A percentile compares a stretch with the other conserved stretches of the same genome.
Evolutionary conservation across 176 grass and related monocot species (phyloP).

Genomic region (Lolium multiflorum): DNA sequence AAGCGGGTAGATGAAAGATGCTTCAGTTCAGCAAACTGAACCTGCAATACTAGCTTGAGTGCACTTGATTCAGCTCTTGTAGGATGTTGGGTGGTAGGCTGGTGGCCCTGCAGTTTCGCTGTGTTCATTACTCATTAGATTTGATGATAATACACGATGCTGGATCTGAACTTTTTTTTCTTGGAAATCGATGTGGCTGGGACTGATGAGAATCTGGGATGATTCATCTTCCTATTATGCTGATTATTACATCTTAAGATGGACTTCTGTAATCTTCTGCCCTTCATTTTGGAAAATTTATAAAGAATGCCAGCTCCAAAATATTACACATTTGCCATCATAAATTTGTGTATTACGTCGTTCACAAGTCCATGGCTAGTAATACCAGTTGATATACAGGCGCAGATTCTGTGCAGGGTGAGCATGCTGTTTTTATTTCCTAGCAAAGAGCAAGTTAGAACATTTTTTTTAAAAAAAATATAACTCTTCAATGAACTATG

Average conservation of each 20-base stretch:
- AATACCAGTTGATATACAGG: no score
- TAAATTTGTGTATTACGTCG: no score
- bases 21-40: no score
- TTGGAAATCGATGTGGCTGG: constrained; percentile 37
- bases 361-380: no score
- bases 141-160: constrained; percentile 35
- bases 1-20: no score
- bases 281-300: not conserved
- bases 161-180: constrained; percentile 28
- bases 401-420: no score
- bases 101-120: constrained; percentile 55
- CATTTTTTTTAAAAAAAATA: no score
- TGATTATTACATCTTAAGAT: not conserved
- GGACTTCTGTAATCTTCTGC: not conserved
- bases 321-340: not conserved
- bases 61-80: constrained; percentile 46
- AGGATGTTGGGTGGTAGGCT: constrained; percentile 41
- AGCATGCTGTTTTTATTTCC: no score
- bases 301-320: not conserved
- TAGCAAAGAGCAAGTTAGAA: no score
- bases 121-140: constrained; percentile 38
- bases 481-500: no score
- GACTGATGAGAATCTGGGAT: constrained; percentile 13
- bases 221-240: not conserved
- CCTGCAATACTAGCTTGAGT: no score